Percentiles rank a stretch among this genome's conserved stretches.
phyloP scores from a whole-genome alignment of 441 rosid genomes.

The Populus hybrid region DNA sequence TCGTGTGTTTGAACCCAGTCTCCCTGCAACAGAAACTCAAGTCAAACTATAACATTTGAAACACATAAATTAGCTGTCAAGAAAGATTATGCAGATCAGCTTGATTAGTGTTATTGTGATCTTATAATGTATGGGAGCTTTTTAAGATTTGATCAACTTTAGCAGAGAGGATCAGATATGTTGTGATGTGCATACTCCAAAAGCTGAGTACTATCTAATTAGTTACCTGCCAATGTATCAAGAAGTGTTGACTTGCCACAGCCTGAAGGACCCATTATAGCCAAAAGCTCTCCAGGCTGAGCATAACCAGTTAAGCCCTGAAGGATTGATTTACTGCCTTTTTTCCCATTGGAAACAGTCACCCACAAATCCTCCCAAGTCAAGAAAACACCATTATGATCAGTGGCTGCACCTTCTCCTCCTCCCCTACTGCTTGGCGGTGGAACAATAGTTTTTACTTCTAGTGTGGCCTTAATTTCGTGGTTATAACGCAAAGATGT shows the following conservation, averaged over 20 bases:
- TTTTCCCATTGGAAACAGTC: constrained; percentile 23
- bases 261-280: constrained; percentile 61
- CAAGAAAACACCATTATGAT: constrained; percentile 25
- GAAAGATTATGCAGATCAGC: no score
- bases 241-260: constrained; percentile 57
- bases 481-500: not conserved
- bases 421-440: not conserved
- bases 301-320: constrained; percentile 45
- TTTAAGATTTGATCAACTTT: no score
- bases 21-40: constrained; percentile 28
- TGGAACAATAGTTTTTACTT: not conserved
- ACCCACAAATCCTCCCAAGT: constrained; percentile 48
- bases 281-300: constrained; percentile 41
- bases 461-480: not conserved
- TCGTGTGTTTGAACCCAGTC: constrained; percentile 29
- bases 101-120: no score
- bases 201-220: not conserved
- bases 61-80: no score
- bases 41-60: not conserved
- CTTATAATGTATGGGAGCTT: no score
- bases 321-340: constrained; percentile 22
- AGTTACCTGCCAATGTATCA: constrained; percentile 47
- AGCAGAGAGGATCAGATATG: no score
- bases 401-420: not conserved
- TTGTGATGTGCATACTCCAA: no score